Evolutionary conservation across 2,329 filamentous ascomycete genomes (phyloP).

Genomic region (Cladorrhinum sp.): DNA sequence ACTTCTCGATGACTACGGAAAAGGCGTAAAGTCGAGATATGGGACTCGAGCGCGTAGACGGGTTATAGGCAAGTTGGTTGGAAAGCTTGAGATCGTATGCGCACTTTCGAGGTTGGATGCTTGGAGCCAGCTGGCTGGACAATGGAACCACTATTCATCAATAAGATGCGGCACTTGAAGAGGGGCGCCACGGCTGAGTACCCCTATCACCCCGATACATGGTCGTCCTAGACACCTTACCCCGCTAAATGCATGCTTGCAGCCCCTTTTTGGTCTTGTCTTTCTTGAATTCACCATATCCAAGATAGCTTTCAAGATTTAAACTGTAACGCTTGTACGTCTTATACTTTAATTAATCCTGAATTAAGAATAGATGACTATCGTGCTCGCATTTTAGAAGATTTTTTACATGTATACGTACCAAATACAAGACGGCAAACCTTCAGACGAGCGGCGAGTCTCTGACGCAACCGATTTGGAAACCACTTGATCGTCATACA

Average conservation of each 20-base stretch:
- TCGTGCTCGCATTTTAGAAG: too few species aligned
- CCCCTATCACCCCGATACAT: constrained; percentile 1
- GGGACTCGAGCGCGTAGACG: background rate
- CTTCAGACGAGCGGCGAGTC: constrained; percentile 1
- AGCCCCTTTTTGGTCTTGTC: background rate
- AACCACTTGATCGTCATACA: background rate
- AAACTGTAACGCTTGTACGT: too few species aligned
- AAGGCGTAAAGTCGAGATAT: background rate
- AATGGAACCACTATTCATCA: background rate
- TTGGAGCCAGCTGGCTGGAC: constrained; percentile 7
- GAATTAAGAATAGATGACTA: too few species aligned
- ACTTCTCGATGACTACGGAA: background rate
- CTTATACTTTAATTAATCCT: too few species aligned
- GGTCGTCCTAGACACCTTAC: background rate
- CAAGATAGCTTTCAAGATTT: background rate
- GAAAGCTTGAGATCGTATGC: background rate
- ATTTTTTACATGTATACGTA: background rate
- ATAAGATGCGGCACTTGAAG: background rate
- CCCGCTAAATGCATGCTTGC: constrained; percentile 2
- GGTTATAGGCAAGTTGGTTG: background rate
- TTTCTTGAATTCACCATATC: background rate
- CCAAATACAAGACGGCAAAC: background rate
- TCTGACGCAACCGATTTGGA: constrained; percentile 15
- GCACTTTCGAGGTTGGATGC: background rate
- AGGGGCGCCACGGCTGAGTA: background rate